A percentile compares a stretch with the other conserved stretches of the same genome.
Evolutionary conservation across 768 basidiomycete genomes (phyloP).

Genomic region (Panaeolus papilionaceus): DNA sequence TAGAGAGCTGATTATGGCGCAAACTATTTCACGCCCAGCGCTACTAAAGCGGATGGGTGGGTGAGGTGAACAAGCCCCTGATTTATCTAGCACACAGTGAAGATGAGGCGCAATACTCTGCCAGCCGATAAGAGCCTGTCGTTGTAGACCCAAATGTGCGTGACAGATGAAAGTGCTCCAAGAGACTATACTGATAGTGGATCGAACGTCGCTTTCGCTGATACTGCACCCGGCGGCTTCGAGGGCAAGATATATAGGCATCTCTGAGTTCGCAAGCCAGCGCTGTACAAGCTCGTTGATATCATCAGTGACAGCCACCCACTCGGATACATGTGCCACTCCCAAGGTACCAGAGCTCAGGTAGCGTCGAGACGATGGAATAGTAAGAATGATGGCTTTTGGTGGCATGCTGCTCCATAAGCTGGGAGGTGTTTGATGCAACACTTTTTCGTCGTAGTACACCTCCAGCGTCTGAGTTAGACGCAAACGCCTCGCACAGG

Average conservation of each 20-base stretch:
- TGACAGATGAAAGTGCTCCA: not conserved
- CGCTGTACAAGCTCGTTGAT: not conserved
- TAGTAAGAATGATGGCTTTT: not conserved
- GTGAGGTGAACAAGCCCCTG: not conserved
- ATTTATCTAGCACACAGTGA: not conserved
- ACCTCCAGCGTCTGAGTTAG: not conserved
- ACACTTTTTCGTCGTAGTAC: not conserved
- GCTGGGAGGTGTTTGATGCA: not conserved
- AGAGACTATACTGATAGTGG: not conserved
- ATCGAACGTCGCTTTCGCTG: not conserved
- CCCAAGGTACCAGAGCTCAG: not conserved
- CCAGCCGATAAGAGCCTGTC: not conserved
- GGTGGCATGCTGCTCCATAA: constrained; percentile 1
- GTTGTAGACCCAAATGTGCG: not conserved
- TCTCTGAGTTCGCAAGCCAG: not conserved
- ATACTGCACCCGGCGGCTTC: not conserved
- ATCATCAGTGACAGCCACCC: not conserved
- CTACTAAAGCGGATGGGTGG: not conserved
- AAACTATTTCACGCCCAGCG: not conserved
- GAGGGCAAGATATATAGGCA: not conserved
- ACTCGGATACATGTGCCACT: not conserved
- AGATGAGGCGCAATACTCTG: not conserved
- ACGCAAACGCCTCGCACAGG: not conserved
- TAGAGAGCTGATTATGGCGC: not conserved
- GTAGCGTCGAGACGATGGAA: not conserved